These are phyloP conservation scores for Ceratobasidium sp. DNA, from an alignment of 1,284 basidiomycete genomes.

Conservation along the genomic window DNA sequence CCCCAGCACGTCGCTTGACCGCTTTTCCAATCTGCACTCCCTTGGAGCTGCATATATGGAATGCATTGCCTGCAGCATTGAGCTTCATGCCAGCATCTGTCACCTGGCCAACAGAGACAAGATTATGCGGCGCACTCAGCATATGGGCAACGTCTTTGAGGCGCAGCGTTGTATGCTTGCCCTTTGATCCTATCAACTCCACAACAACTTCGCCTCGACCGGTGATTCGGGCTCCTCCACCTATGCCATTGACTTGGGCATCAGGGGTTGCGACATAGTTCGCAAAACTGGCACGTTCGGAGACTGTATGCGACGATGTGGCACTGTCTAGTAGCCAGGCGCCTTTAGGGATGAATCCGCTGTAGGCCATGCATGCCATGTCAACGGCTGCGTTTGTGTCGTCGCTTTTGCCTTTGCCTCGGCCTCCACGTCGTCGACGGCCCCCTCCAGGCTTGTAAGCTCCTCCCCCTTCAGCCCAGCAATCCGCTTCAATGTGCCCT, in stretches of 20 bases:
- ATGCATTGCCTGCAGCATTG: neutral
- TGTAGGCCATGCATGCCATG: conserved; percentile 15
- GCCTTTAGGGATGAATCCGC: neutral
- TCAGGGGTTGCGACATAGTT: neutral
- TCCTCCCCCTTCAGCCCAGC: conserved; percentile 11
- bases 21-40: conserved; percentile 6
- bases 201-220: conserved; percentile 9
- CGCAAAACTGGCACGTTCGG: neutral
- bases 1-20: neutral
- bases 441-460: conserved; percentile 6
- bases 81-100: conserved; percentile 9
- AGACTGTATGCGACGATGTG: neutral
- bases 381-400: neutral
- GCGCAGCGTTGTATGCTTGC: neutral
- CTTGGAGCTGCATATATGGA: neutral
- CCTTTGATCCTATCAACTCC: neutral
- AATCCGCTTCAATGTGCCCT: conserved; percentile 1
- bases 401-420: neutral
- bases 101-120: conserved; percentile 1
- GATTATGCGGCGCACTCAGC: conserved; percentile 16
- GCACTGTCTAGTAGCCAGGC: conserved; percentile 10
- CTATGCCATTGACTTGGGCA: neutral
- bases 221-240: neutral
- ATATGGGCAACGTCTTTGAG: conserved; percentile 8
- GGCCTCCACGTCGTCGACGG: neutral